Evolutionary conservation across 163 green algal species (phyloP).

Genomic region (Volvox carteri): DNA sequence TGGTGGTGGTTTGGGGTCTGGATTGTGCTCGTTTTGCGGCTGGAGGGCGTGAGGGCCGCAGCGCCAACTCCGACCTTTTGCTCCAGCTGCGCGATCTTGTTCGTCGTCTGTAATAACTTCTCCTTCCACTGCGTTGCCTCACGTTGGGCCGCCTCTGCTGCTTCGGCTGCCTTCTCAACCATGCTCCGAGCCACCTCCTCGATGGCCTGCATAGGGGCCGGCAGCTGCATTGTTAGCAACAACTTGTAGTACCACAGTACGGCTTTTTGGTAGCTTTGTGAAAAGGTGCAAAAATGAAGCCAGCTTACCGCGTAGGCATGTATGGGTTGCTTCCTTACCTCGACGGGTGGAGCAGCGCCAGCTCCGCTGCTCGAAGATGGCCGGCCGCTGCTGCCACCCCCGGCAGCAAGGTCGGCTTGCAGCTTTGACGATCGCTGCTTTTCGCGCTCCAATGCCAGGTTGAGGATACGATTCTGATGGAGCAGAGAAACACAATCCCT

Average conservation of each 20-base stretch:
- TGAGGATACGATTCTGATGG: conserved; percentile 48
- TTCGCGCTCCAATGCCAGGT: conserved; percentile 70
- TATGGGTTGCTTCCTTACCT: conserved; percentile 12
- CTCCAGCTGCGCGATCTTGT: conserved; percentile 68
- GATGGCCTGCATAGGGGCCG: background rate
- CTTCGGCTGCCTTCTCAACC: conserved; percentile 66
- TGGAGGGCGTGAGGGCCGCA: too few species aligned
- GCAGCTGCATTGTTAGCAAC: too few species aligned
- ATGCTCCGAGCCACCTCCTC: conserved; percentile 60
- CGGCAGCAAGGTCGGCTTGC: conserved; percentile 53
- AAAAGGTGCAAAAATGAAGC: background rate
- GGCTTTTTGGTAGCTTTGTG: too few species aligned
- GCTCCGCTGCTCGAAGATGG: background rate
- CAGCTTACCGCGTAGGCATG: background rate
- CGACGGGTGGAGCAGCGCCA: background rate
- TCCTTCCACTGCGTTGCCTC: conserved; percentile 67
- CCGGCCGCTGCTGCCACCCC: background rate
- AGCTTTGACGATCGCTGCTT: conserved; percentile 58
- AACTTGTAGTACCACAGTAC: background rate
- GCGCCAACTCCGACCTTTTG: conserved; percentile 57
- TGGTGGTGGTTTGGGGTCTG: too few species aligned
- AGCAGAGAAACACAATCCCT: background rate
- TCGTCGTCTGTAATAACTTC: conserved; percentile 62
- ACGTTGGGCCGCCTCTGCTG: conserved; percentile 57
- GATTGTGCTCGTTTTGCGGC: too few species aligned